Evolutionary conservation across 2,329 filamentous ascomycete species (phyloP).

Genomic region (Exophiala lecanii-corni): DNA sequence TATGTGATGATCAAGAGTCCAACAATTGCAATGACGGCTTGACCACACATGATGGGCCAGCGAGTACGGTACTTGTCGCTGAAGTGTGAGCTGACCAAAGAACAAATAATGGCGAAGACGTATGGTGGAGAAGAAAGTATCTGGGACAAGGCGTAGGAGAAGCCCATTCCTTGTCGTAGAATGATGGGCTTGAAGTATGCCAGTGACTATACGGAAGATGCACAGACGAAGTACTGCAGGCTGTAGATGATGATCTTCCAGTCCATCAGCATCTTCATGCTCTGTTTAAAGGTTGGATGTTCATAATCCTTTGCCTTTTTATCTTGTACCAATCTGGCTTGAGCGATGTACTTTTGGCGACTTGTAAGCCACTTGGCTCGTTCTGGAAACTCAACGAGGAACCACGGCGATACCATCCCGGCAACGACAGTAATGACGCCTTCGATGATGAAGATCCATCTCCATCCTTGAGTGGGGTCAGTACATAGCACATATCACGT

Average conservation of each 20-base stretch:
- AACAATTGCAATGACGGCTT: conserved; percentile 57
- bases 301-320: conserved; percentile 6
- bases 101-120: conserved; percentile 59
- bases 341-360: conserved; percentile 11
- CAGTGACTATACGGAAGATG: conserved; percentile 45
- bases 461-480: not conserved
- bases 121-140: conserved; percentile 69
- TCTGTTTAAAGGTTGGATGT: conserved; percentile 23
- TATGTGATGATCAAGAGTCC: conserved; percentile 62
- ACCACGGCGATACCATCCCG: conserved; percentile 27
- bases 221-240: conserved; percentile 11
- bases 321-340: conserved; percentile 6
- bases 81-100: conserved; percentile 55
- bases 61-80: conserved; percentile 65
- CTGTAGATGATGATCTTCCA: conserved; percentile 17
- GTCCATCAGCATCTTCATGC: conserved; percentile 13
- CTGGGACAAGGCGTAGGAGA: conserved; percentile 59
- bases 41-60: conserved; percentile 54
- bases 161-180: conserved; percentile 59
- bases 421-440: conserved; percentile 24
- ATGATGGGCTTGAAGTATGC: conserved; percentile 77
- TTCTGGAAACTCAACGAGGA: conserved; percentile 38
- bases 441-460: conserved; percentile 23
- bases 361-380: conserved; percentile 30
- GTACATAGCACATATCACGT: not conserved